Conservation (phyloP, 1,284 basidiomycete genomes). For the Austroboletus novae-zelandiae region DNA sequence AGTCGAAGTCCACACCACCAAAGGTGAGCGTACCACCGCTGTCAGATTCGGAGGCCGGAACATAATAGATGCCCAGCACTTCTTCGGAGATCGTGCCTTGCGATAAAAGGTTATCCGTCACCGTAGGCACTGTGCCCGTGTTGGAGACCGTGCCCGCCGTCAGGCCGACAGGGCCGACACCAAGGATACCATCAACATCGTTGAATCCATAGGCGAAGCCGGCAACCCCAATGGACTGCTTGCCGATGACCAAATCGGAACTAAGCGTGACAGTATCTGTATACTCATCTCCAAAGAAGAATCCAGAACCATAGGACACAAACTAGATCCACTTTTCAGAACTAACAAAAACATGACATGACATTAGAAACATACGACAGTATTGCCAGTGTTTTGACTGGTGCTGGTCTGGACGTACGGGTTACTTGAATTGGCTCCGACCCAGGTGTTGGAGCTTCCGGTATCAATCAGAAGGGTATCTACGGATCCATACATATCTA, state of each 20-base stretch:
- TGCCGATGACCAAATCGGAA: constrained; percentile 40
- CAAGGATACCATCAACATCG: constrained; percentile 54
- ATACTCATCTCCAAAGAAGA: constrained; percentile 51
- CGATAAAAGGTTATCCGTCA: constrained; percentile 43
- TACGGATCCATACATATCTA: neutral
- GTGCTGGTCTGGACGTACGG: constrained; percentile 40
- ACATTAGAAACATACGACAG: constrained; percentile 30
- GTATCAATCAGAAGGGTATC: constrained; percentile 30
- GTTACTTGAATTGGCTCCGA: constrained; percentile 31
- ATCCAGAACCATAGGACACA: constrained; percentile 53
- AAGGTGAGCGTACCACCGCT: constrained; percentile 46
- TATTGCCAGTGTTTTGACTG: constrained; percentile 42
- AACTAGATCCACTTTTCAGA: constrained; percentile 8
- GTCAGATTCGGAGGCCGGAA: constrained; percentile 36
- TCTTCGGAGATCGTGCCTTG: constrained; percentile 44
- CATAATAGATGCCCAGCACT: constrained; percentile 50
- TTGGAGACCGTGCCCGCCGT: constrained; percentile 37
- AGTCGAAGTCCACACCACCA: constrained; percentile 45
- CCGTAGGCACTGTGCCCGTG: constrained; percentile 35
- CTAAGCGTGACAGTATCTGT: constrained; percentile 48
- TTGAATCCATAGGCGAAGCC: constrained; percentile 39
- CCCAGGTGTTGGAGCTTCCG: constrained; percentile 40
- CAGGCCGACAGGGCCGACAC: constrained; percentile 54
- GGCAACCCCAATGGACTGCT: constrained; percentile 57
- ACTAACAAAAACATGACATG: neutral